A percentile compares a stretch with the other conserved stretches of the same genome.
These are phyloP conservation scores for Hygrophila difformis DNA, from an alignment of 257 asterid genomes.

Conservation along the genomic window DNA sequence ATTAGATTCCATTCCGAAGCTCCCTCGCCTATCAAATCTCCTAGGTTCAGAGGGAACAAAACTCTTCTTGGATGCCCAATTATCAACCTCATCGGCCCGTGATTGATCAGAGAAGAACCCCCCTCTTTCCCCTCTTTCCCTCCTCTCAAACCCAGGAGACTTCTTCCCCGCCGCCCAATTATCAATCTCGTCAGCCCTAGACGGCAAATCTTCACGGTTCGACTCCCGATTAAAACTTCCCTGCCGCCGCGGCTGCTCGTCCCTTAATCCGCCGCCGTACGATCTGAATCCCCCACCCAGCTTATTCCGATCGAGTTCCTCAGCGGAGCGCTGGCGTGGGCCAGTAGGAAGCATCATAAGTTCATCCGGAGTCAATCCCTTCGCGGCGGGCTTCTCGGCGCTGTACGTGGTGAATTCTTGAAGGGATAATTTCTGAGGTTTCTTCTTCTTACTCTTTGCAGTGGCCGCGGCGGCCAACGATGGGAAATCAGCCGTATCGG, in stretches of 20 bases:
- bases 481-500: constrained; percentile 38
- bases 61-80: constrained; percentile 52
- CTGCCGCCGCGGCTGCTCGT: constrained; percentile 50
- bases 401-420: constrained; percentile 32
- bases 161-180: constrained; percentile 63
- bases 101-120: constrained; percentile 59
- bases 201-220: constrained; percentile 29
- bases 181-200: constrained; percentile 69
- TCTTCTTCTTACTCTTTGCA: constrained; percentile 54
- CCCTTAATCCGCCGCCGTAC: constrained; percentile 33
- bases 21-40: constrained; percentile 37
- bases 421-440: constrained; percentile 38
- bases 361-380: constrained; percentile 39
- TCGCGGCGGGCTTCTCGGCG: constrained; percentile 15
- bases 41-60: constrained; percentile 45
- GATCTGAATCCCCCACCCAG: constrained; percentile 61
- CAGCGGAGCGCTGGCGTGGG: constrained; percentile 56
- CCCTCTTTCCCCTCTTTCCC: constrained; percentile 49
- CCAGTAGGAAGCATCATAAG: constrained; percentile 48
- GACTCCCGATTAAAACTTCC: constrained; percentile 38
- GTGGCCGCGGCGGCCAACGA: constrained; percentile 41
- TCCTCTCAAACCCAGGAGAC: constrained; percentile 23
- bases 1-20: constrained; percentile 40
- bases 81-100: constrained; percentile 61
- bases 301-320: constrained; percentile 45